Base-by-base conservation (phyloP, 108 stramenopile genomes). In the Cyclotella cryptica region DNA sequence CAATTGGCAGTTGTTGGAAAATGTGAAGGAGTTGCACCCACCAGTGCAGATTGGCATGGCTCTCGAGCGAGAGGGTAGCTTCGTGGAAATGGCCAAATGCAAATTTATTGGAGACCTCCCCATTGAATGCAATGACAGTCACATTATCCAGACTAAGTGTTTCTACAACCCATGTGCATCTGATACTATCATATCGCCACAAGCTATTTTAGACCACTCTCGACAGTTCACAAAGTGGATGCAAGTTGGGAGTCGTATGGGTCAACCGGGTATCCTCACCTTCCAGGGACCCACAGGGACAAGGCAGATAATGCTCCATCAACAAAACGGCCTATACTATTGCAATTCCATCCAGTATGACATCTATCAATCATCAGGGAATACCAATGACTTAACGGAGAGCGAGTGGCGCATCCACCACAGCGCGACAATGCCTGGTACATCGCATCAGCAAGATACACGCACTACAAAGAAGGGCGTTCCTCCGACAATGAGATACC, bases 111-210 rank as follows among this genome's bases (percentile, higher is more conserved):
- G 54, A n/a, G 9, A n/a, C 54, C 54, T 55, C 21, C 54, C 54
- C 11, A 21, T 55, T 9, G n/a, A n/a, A 55, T 45, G 44, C 13
- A 13, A 45, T 45, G 44, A 45, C 13, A 13, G 13, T 13, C 13
- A 9, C 13, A 12, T 13, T 13, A 12, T 45, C 13, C 44, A 13
- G 11, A 45, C 13, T 39, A 9, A n/a, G n/a, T n/a, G n/a, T n/a
- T n/a, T n/a, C n/a, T n/a, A n/a, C n/a, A n/a, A n/a, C n/a, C n/a
- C n/a, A n/a, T n/a, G n/a, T n/a, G n/a, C n/a, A n/a, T n/a, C n/a
- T n/a, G n/a, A n/a, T n/a, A n/a, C n/a, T n/a, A 63, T 63, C 39
- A 27, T 63, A 1, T 41, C 29, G 14, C 64, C 64, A 3, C 64
- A 65, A 40, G 64, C 64, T 1, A 65, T 65, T 9, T 11, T 65